Evolutionary conservation across 164 flowering plant genomes (phyloP).

Genomic region (Tinospora cordifolia): DNA sequence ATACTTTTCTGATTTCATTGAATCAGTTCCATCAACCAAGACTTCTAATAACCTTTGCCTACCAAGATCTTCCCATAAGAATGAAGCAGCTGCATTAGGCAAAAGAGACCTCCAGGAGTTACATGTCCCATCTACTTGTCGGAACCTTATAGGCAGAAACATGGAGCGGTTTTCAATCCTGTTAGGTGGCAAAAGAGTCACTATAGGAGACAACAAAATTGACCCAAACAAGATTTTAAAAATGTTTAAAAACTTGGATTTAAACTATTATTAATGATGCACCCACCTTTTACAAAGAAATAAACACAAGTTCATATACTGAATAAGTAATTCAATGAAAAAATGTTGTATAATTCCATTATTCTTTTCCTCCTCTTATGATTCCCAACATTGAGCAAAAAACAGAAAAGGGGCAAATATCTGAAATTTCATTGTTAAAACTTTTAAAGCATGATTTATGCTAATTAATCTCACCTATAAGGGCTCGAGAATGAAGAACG

Average conservation of each 20-base stretch:
- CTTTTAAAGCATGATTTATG: not conserved
- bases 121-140: conserved; percentile 73
- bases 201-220: not conserved
- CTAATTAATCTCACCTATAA: conserved; percentile 53
- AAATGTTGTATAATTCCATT: not conserved
- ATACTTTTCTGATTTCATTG: conserved; percentile 48
- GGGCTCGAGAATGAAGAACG: conserved; percentile 70
- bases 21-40: conserved; percentile 60
- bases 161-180: conserved; percentile 91
- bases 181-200: conserved; percentile 18
- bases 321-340: not conserved
- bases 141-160: conserved; percentile 71
- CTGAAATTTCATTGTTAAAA: not conserved
- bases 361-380: not conserved
- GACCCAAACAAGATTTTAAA: not conserved
- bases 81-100: conserved; percentile 75
- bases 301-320: not conserved
- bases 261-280: not conserved
- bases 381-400: not conserved
- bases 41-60: conserved; percentile 64
- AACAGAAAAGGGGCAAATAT: not conserved
- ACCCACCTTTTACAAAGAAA: not conserved
- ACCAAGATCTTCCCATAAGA: conserved; percentile 97
- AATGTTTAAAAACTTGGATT: not conserved
- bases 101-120: conserved; percentile 78